These are phyloP conservation scores for Phyllosticta paracitricarpa DNA, from an alignment of 2,329 filamentous ascomycete species.

Conservation along the genomic window DNA sequence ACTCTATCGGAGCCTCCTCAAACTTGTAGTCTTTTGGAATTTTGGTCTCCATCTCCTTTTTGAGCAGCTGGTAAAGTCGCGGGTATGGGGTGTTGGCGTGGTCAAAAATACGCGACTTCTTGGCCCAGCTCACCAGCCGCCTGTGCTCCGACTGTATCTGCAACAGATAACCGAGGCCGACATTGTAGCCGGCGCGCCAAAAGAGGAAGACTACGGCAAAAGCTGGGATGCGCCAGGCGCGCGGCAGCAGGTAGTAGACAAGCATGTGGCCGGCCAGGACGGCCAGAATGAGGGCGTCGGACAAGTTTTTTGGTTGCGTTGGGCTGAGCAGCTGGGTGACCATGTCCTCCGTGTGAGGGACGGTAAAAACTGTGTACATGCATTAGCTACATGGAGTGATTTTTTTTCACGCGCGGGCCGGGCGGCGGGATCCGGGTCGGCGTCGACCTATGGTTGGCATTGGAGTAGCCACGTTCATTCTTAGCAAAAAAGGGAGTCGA, in stretches of 20 bases:
- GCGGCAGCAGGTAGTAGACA: conserved; percentile 63
- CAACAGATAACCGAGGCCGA: conserved; percentile 83
- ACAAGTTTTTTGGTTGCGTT: conserved; percentile 87
- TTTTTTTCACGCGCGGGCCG: neutral
- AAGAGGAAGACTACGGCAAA: conserved; percentile 81
- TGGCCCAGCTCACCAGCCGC: conserved; percentile 77
- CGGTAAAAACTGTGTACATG: conserved; percentile 68
- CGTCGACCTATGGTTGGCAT: neutral
- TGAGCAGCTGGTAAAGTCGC: conserved; percentile 71
- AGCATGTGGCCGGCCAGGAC: conserved; percentile 69
- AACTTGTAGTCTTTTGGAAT: conserved; percentile 91
- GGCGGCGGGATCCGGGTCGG: neutral
- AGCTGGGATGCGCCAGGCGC: conserved; percentile 57
- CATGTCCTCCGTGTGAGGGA: conserved; percentile 97
- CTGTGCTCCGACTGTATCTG: conserved; percentile 84
- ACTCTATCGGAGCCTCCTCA: conserved; percentile 86
- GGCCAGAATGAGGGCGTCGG: conserved; percentile 68
- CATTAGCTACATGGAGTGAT: neutral
- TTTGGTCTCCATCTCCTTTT: conserved; percentile 86
- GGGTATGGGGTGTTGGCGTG: conserved; percentile 67
- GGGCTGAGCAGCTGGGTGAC: conserved; percentile 94
- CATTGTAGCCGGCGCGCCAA: conserved; percentile 88
- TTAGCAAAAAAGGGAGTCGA: conserved; percentile 13
- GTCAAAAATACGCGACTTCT: conserved; percentile 77
- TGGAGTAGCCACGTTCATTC: neutral